Conservation (phyloP, 371 early-diverging fungal genomes). For the Syncephalastrum contaminatum region DNA sequence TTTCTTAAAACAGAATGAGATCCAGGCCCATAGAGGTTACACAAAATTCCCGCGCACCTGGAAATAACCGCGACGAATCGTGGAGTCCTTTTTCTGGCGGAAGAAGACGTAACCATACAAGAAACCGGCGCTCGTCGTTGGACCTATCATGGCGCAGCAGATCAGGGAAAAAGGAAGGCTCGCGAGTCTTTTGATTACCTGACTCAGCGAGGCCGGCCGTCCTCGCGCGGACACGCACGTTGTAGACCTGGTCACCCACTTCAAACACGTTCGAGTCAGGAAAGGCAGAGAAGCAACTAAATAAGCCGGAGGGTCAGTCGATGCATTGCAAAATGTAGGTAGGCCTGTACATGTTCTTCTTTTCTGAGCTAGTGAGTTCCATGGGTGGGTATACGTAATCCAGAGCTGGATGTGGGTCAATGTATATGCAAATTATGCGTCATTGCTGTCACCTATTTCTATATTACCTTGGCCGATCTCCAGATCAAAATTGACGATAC, state of each 20-base stretch:
- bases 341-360: constrained; percentile 73
- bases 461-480: constrained; percentile 87
- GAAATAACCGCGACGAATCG: constrained; percentile 88
- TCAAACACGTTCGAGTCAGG: constrained; percentile 93
- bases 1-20: constrained; percentile 52
- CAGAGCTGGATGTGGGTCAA: constrained; percentile 53
- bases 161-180: constrained; percentile 12
- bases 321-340: background rate
- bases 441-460: too few relatives aligned
- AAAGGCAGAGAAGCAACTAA: constrained; percentile 90
- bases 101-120: constrained; percentile 94
- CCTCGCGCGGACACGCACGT: constrained; percentile 80
- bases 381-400: constrained; percentile 85
- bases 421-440: background rate
- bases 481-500: constrained; percentile 92
- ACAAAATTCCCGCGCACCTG: constrained; percentile 48
- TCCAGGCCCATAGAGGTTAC: background rate
- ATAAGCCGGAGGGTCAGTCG: background rate
- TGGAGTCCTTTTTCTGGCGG: constrained; percentile 84
- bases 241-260: constrained; percentile 89
- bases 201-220: constrained; percentile 58
- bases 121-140: constrained; percentile 70
- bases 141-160: constrained; percentile 34
- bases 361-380: constrained; percentile 70
- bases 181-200: constrained; percentile 36